Conservation (phyloP, 805 yeast genomes). For the Candida manassasensis region DNA sequence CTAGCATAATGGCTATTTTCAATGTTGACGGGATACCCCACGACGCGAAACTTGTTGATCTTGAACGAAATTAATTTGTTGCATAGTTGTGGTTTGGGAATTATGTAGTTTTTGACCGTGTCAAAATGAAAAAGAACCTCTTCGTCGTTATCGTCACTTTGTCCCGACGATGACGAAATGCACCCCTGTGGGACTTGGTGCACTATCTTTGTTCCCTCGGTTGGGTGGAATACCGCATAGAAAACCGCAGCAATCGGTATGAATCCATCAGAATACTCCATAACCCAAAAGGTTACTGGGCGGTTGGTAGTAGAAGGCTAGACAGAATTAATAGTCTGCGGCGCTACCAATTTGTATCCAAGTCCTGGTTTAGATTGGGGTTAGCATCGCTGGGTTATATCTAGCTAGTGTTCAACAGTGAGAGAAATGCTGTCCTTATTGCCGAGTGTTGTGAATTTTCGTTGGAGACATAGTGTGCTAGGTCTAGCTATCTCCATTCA, state of each 20-base stretch:
- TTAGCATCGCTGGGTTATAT: too few relatives aligned
- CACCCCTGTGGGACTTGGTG: conserved; percentile 86
- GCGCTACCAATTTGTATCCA: too few relatives aligned
- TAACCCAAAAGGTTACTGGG: conserved; percentile 6
- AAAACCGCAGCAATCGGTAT: conserved; percentile 86
- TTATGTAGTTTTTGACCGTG: conserved; percentile 80
- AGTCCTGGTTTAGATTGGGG: too few relatives aligned
- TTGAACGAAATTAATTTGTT: conserved; percentile 74
- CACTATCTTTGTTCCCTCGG: conserved; percentile 88
- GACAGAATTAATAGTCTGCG: neutral
- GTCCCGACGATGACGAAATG: conserved; percentile 28
- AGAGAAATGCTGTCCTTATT: too few relatives aligned
- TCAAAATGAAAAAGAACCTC: conserved; percentile 65
- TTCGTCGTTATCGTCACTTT: conserved; percentile 12
- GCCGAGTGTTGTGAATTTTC: too few relatives aligned
- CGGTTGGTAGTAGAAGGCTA: neutral
- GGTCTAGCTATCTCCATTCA: neutral
- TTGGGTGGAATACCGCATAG: conserved; percentile 90
- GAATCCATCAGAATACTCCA: conserved; percentile 55
- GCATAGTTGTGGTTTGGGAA: conserved; percentile 90
- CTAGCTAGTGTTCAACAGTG: too few relatives aligned
- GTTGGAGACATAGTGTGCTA: too few relatives aligned
- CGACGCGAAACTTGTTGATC: conserved; percentile 62
- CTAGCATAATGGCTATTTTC: conserved; percentile 73
- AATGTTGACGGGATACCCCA: conserved; percentile 87